Evolutionary conservation across 768 basidiomycete species (phyloP).

Genomic region (Mrakia blollopis): DNA sequence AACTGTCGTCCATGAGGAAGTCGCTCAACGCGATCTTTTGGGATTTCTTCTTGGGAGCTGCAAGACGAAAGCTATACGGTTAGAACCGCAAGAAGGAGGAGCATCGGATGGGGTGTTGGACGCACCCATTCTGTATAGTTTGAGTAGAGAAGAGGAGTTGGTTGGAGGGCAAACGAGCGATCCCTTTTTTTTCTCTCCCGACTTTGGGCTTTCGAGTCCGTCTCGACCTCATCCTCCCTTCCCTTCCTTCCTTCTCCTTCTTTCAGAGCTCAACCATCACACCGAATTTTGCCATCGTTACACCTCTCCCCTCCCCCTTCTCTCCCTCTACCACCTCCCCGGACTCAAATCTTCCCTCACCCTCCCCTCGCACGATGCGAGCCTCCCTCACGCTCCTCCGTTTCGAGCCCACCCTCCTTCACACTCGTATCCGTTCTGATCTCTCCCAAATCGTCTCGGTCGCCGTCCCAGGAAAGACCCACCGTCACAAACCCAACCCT

Average conservation of each 20-base stretch:
- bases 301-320: not conserved
- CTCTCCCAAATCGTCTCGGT: not conserved
- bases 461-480: conserved; percentile 8
- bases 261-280: not conserved
- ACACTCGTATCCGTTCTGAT: not conserved
- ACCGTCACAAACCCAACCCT: conserved; percentile 7
- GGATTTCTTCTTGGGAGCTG: conserved; percentile 84
- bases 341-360: not conserved
- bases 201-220: no score
- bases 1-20: conserved; percentile 82
- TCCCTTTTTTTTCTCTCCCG: not conserved
- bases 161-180: not conserved
- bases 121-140: conserved; percentile 10
- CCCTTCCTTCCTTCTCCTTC: not conserved
- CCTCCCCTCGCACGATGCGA: conserved; percentile 1
- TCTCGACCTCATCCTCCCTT: not conserved
- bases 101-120: no score
- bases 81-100: not conserved
- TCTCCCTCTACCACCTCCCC: not conserved
- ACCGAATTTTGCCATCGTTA: not conserved
- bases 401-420: conserved; percentile 4
- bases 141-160: not conserved
- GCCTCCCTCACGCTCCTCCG: not conserved
- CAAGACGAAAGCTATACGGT: not conserved
- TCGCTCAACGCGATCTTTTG: conserved; percentile 90